Percentiles rank a stretch among this genome's conserved stretches.
These are phyloP conservation scores for Yarrowia sp. DNA, from an alignment of 805 yeast species.

Conservation along the genomic window DNA sequence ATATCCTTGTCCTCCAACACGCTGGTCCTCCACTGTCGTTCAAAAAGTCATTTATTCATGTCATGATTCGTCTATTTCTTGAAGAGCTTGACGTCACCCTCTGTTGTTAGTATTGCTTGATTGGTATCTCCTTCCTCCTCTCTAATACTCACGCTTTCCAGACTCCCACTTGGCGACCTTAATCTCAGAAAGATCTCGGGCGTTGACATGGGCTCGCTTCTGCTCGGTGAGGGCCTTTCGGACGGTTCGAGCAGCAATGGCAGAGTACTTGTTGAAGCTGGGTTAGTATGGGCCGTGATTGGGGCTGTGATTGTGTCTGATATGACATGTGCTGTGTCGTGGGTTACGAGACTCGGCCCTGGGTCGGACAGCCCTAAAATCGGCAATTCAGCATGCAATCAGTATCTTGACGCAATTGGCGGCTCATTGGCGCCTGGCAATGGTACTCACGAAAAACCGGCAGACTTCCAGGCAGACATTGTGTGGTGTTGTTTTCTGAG, in stretches of 20 bases:
- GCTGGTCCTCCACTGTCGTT: no score
- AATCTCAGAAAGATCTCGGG: slow-evolving; percentile 77
- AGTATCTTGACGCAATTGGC: slow-evolving; percentile 14
- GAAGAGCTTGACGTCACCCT: slow-evolving; percentile 38
- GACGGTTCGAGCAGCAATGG: slow-evolving; percentile 87
- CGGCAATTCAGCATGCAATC: not conserved
- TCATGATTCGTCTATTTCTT: slow-evolving; percentile 35
- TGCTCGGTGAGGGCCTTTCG: slow-evolving; percentile 91
- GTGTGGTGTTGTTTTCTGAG: slow-evolving; percentile 37
- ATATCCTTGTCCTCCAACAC: not conserved
- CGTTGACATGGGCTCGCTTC: slow-evolving; percentile 69
- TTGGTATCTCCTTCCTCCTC: not conserved
- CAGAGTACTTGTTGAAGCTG: slow-evolving; percentile 84
- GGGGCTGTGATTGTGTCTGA: not conserved
- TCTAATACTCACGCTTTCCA: slow-evolving; percentile 56
- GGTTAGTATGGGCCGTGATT: slow-evolving; percentile 9
- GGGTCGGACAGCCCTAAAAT: not conserved
- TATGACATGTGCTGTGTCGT: not conserved
- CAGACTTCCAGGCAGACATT: slow-evolving; percentile 52
- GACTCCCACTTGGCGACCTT: slow-evolving; percentile 72
- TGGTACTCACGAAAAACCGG: slow-evolving; percentile 49
- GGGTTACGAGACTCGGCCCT: not conserved
- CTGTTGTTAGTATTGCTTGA: slow-evolving; percentile 34
- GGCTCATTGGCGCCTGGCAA: not conserved
- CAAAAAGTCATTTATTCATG: slow-evolving; percentile 36